phyloP scores from a whole-genome alignment of 73 alveolate genomes.

The Paramecium bursaria region DNA sequence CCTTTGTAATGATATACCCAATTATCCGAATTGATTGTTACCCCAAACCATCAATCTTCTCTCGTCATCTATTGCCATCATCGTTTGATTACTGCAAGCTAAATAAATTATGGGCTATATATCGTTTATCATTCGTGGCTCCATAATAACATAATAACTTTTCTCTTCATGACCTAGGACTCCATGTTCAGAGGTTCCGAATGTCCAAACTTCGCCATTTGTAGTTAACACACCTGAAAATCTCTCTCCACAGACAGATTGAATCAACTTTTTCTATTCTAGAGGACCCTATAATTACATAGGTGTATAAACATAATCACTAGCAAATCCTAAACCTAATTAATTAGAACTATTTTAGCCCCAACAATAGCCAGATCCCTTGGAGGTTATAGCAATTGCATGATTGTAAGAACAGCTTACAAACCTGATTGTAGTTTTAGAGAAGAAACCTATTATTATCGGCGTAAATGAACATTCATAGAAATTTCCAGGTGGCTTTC shows the following conservation, averaged over 20 bases:
- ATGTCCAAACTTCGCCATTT: conserved; percentile 69
- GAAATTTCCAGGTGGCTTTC: conserved; percentile 2
- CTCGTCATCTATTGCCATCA: conserved; percentile 62
- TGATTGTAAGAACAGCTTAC: conserved; percentile 62
- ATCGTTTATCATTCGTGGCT: conserved; percentile 70
- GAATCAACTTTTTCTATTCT: conserved; percentile 48
- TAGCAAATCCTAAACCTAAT: conserved; percentile 60
- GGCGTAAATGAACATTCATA: conserved; percentile 40
- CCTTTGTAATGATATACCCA: conserved; percentile 46
- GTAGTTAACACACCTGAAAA: conserved; percentile 61
- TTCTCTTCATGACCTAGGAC: conserved; percentile 65
- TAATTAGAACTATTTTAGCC: conserved; percentile 61
- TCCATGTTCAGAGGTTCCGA: conserved; percentile 69
- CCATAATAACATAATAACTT: conserved; percentile 66
- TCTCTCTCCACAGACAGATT: conserved; percentile 60
- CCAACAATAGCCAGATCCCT: conserved; percentile 70
- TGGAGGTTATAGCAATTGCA: conserved; percentile 63
- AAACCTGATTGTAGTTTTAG: conserved; percentile 39
- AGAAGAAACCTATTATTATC: conserved; percentile 1
- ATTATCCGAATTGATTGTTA: conserved; percentile 57
- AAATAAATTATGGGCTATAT: conserved; percentile 54
- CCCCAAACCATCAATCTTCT: conserved; percentile 67
- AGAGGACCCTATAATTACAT: conserved; percentile 58
- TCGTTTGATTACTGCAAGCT: conserved; percentile 62
- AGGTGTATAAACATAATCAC: conserved; percentile 58